Evolutionary conservation across 2,329 filamentous ascomycete genomes (phyloP).

Genomic region (Alternaria conjuncta): DNA sequence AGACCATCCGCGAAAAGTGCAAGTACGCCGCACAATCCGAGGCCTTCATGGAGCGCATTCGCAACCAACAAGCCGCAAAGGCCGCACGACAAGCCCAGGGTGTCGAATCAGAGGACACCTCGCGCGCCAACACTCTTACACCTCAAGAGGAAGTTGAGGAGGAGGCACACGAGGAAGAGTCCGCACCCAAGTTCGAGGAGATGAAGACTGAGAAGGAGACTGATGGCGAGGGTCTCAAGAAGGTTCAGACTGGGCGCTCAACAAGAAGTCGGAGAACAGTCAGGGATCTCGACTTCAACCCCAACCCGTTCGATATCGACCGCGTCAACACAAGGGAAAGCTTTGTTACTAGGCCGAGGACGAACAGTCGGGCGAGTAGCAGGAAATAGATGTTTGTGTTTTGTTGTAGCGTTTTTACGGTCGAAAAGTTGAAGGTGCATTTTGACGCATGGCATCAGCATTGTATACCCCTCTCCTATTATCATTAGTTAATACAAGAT

Average conservation of each 20-base stretch:
- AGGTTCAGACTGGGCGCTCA: conserved; percentile 38
- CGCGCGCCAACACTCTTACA: conserved; percentile 31
- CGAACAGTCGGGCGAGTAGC: conserved; percentile 26
- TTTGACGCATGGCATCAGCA: conserved; percentile 20
- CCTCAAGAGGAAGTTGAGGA: conserved; percentile 40
- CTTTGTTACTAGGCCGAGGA: conserved; percentile 42
- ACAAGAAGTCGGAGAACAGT: conserved; percentile 31
- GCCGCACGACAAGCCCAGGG: conserved; percentile 15
- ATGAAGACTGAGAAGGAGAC: conserved; percentile 49
- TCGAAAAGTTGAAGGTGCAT: conserved; percentile 1
- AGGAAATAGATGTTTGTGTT: conserved; percentile 9
- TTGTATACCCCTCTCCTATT: conserved; percentile 29
- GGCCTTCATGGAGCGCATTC: conserved; percentile 61
- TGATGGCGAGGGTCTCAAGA: conserved; percentile 33
- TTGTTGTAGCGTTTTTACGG: conserved; percentile 3
- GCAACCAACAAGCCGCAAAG: conserved; percentile 36
- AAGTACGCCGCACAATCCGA: conserved; percentile 73
- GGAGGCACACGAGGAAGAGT: conserved; percentile 32
- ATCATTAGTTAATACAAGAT: conserved; percentile 5
- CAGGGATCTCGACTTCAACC: conserved; percentile 43
- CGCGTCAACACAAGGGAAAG: conserved; percentile 56
- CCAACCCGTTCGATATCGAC: conserved; percentile 59
- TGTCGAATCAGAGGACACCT: conserved; percentile 26
- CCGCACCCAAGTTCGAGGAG: conserved; percentile 43
- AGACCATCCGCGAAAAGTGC: conserved; percentile 67